Base-by-base conservation (phyloP, 1,284 basidiomycete genomes). In the Coniferiporia weirii region DNA sequence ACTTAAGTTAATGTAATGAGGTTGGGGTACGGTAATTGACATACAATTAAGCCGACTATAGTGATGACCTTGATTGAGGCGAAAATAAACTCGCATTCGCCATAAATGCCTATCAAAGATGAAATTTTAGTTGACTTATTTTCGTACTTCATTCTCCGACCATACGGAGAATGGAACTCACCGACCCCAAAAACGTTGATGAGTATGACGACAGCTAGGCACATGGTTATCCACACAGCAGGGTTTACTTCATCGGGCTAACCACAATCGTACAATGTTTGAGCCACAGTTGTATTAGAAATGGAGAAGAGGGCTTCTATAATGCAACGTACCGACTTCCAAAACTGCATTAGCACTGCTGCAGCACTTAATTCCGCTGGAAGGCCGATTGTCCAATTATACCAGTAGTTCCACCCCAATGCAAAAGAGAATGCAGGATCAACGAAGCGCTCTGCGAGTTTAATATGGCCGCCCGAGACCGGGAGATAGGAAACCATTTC, bases 361-460 rank as follows among this genome's bases (percentile, higher is more conserved):
- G 87, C 82, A 22, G 91, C 91, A 59, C 84, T 84, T 15, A 93
- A 73, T 68, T 94, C 91, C 4, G 89, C 87, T 3, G 91, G 90
- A 22, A 92, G 76, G 56, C 89, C 72, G 61, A 86, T 81, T 0
- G 72, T 74, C 83, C 87, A 89, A 66, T 85, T 87, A 69, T 87
- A 89, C 83, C 85, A 88, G 69, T 91, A 91, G 66, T 90, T 86
- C 87, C 87, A 93, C 8, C 89, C 90, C 82, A 89, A 83, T 13
- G 90, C 81, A 67, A 93, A 93, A 1, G 86, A 86, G 63, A 93
- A 79, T 2, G 90, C 87, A 7, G 87, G 85, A 68, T 91, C 84
- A 32, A 93, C 85, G 68, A 92, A 92, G 47, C 89, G 85, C 64
- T 83, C 83, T 3, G 91, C 88, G 44, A 93, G 77, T 53, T 81